Evolutionary conservation across 495 filamentous ascomycete species (phyloP).

Genomic region (Talaromyces trachyspermus): DNA sequence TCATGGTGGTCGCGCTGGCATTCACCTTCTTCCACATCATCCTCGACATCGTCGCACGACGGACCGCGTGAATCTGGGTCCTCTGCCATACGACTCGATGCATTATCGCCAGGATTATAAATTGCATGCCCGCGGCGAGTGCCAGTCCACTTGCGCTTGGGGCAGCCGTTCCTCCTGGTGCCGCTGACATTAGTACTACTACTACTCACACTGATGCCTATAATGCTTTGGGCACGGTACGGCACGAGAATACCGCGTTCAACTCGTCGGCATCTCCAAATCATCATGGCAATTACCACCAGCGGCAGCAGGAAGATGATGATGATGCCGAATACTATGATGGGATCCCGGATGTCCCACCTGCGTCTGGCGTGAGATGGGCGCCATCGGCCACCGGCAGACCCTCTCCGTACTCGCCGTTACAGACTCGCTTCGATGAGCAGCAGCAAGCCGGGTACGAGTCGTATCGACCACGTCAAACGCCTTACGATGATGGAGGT

Average conservation of each 20-base stretch:
- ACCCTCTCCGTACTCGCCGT: conserved; percentile 5
- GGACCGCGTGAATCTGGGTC: conserved; percentile 11
- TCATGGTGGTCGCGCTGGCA: conserved; percentile 44
- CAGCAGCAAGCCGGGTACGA: conserved; percentile 1
- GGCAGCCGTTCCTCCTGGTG: neutral
- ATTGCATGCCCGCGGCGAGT: conserved; percentile 20
- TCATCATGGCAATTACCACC: neutral
- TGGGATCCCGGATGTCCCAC: conserved; percentile 3
- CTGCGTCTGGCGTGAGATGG: conserved; percentile 6
- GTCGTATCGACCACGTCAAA: neutral
- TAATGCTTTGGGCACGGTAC: conserved; percentile 7
- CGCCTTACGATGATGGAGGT: neutral
- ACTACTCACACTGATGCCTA: conserved; percentile 3
- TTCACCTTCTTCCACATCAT: conserved; percentile 39
- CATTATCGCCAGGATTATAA: conserved; percentile 34
- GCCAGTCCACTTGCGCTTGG: conserved; percentile 4
- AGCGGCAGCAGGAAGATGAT: neutral
- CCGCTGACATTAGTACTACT: neutral
- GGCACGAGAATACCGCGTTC: neutral
- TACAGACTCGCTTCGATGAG: conserved; percentile 5
- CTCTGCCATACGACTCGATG: conserved; percentile 37
- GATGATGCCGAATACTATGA: conserved; percentile 5
- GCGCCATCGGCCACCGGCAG: neutral
- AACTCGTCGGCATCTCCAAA: neutral
- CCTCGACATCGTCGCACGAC: conserved; percentile 45